Evolutionary conservation across 1,139 yeast genomes (phyloP), one percentile per base, ranked within the genome.

Genomic region (Ogataea hybrid): DNA sequence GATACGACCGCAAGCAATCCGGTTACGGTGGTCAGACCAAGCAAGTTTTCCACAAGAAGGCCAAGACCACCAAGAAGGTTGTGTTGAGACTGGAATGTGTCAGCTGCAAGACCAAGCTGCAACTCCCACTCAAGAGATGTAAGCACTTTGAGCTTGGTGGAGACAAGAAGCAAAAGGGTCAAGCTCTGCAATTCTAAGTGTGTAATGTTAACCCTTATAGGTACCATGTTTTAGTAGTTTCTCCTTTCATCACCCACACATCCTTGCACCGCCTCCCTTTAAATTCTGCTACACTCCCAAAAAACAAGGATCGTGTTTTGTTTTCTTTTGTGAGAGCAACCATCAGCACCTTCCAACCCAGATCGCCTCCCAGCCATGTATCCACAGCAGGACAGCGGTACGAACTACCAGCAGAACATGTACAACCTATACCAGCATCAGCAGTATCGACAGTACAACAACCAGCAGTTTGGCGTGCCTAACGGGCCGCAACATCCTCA

Each of bases 21-120:
- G 99, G 99, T 88, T 92, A 82, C 79, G 99, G 99, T 87, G 99
- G 99, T 87, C 99, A 92, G 81, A 92, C 98, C 79, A 92, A 89
- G 83, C 98, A 86, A 72, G 87, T 94, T 78, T 92, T 92, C 97
- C 97, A 89, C 88, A 92, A 92, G 86, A 94, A 92, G 77, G 99
- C 99, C 66, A 92, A 92, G 90, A 92, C 98, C 64, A 92, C 99
- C 83, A 92, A 92, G 89, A 92, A 92, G 86, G 96, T 92, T 73
- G 98, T 92, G 61, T 84, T 92, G 72, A 92, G 97, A 81, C 85
- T 92, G 73, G 99, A 92, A 81, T 92, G 98, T 86, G 89, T 89
- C 66, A 80, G 73, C 67, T 92, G 99, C 81, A 94, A 92, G 89
- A 86, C 97, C 80, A 92, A 89, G 86, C 86, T 95, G 69, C 98